Conservation (phyloP, 345 rosid species). For the Schrenkiella parvula region DNA sequence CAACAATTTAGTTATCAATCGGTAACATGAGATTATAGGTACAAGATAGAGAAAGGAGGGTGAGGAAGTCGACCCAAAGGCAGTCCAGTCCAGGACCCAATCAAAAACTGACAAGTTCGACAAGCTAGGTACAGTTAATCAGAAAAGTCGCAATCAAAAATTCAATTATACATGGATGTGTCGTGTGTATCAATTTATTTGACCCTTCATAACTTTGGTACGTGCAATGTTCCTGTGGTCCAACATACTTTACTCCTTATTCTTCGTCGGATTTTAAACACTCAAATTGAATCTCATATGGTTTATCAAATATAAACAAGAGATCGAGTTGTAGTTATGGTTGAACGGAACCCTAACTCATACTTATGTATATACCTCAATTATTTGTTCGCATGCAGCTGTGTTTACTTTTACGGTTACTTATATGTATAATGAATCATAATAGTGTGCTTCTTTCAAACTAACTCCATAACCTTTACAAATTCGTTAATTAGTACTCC, state of each 20-base stretch:
- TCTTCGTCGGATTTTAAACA: neutral
- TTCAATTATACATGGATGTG: neutral
- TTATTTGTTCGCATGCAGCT: too few relatives aligned
- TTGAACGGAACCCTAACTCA: too few relatives aligned
- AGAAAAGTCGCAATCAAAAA: neutral
- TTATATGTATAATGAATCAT: too few relatives aligned
- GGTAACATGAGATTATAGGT: neutral
- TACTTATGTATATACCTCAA: too few relatives aligned
- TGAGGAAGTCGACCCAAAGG: conserved; percentile 4
- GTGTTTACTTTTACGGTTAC: too few relatives aligned
- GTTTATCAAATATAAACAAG: neutral
- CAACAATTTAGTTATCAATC: neutral
- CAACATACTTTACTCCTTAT: neutral
- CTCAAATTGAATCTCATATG: neutral
- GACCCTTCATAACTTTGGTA: conserved; percentile 9
- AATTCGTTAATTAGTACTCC: too few relatives aligned
- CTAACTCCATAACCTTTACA: too few relatives aligned
- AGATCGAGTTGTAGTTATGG: too few relatives aligned
- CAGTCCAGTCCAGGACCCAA: neutral
- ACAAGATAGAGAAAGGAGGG: conserved; percentile 4
- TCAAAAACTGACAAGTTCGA: neutral
- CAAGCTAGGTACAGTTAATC: conserved; percentile 14
- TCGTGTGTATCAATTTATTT: conserved; percentile 8
- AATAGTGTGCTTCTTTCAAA: too few relatives aligned
- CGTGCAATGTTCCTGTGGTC: conserved; percentile 22